These are phyloP conservation scores for Oenanthe sinensis DNA, from an alignment of 129 eudicot species.

Conservation along the genomic window DNA sequence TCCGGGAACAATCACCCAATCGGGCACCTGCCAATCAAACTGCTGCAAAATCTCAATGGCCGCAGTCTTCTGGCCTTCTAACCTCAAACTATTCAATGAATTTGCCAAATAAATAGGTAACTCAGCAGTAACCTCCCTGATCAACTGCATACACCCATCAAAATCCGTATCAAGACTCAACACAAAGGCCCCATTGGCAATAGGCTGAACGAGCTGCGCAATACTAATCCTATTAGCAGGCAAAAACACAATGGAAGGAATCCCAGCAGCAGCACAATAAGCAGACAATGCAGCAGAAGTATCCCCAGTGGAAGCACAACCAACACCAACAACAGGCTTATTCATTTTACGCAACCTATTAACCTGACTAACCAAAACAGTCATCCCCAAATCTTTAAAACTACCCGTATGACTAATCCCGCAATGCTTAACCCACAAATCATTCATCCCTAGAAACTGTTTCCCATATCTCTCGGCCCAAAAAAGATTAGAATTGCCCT, in stretches of 20 bases:
- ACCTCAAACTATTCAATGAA: conserved; percentile 45
- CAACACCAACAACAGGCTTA: conserved; percentile 37
- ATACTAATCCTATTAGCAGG: conserved; percentile 36
- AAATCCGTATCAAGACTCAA: conserved; percentile 50
- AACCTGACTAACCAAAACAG: conserved; percentile 50
- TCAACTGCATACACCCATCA: conserved; percentile 54
- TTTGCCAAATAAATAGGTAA: conserved; percentile 43
- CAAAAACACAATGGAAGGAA: conserved; percentile 41
- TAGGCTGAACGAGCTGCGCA: conserved; percentile 48
- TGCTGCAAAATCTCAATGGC: conserved; percentile 56
- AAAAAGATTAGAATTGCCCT: conserved; percentile 41
- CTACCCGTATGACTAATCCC: conserved; percentile 52
- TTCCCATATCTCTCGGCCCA: conserved; percentile 53
- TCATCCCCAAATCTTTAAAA: conserved; percentile 49
- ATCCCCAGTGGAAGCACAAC: conserved; percentile 45
- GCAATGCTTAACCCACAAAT: conserved; percentile 50
- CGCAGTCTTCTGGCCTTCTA: conserved; percentile 49
- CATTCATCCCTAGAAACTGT: conserved; percentile 46
- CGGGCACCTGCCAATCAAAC: conserved; percentile 54
- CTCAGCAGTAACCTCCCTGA: conserved; percentile 48
- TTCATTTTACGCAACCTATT: conserved; percentile 33
- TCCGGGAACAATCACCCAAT: conserved; percentile 56
- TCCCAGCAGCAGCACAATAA: conserved; percentile 45
- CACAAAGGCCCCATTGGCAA: conserved; percentile 50
- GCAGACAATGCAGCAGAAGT: conserved; percentile 46